A percentile compares a stretch with the other conserved stretches of the same genome.
These are phyloP conservation scores for Casaregolazyma suthepensis DNA, from an alignment of 1,139 yeast genomes.

Conservation along the genomic window DNA sequence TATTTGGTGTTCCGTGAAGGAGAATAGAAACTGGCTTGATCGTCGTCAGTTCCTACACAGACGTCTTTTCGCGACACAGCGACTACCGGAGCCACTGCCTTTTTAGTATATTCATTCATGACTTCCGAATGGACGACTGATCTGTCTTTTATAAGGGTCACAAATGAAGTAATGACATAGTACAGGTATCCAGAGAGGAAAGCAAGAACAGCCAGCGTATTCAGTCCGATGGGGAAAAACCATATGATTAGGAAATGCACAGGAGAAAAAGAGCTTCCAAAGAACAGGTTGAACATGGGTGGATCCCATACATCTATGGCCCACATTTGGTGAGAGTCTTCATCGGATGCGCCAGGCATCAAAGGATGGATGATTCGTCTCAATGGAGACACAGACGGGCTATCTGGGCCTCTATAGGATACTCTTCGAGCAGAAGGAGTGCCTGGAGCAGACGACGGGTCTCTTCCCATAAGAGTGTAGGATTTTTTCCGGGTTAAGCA, in stretches of 20 bases:
- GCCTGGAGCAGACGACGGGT: conserved; percentile 34
- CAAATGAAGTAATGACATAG: conserved; percentile 41
- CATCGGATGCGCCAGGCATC: conserved; percentile 5
- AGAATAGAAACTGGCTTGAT: conserved; percentile 34
- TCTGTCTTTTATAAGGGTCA: conserved; percentile 50
- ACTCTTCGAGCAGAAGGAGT: conserved; percentile 38
- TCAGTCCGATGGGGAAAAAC: conserved; percentile 38
- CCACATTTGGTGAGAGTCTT: conserved; percentile 35
- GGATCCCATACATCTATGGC: conserved; percentile 58
- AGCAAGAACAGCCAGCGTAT: conserved; percentile 30
- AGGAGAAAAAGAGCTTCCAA: conserved; percentile 56
- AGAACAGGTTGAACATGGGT: conserved; percentile 42
- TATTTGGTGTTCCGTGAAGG: conserved; percentile 37
- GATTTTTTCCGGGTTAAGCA: conserved; percentile 33
- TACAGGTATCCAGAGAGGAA: conserved; percentile 40
- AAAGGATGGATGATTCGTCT: conserved; percentile 5
- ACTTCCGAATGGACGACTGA: conserved; percentile 56
- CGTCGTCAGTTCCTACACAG: conserved; percentile 51
- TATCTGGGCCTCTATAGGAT: conserved; percentile 20
- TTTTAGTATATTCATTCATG: conserved; percentile 56
- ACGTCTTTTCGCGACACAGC: conserved; percentile 55
- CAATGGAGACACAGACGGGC: conserved; percentile 9
- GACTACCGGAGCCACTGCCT: conserved; percentile 58
- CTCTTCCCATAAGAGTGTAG: conserved; percentile 39
- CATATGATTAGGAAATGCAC: conserved; percentile 40